These are phyloP conservation scores for Termitomyces sp. DNA, from an alignment of 768 basidiomycete species.

Conservation along the genomic window DNA sequence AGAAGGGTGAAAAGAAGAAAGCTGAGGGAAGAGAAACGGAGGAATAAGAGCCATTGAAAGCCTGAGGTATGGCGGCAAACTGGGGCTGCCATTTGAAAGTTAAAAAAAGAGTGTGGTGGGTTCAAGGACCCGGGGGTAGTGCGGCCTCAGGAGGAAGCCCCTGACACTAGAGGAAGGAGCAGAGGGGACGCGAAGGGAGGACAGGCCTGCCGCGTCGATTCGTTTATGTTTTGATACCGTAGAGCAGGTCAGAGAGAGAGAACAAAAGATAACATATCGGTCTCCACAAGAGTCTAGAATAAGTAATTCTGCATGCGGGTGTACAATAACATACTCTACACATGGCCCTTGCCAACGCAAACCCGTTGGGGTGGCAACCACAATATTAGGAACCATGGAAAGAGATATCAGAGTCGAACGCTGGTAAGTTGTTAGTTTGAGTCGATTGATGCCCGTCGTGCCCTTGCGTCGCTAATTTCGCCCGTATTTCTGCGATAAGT, in stretches of 20 bases:
- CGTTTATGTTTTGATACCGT: not conserved
- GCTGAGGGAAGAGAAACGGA: conserved; percentile 1
- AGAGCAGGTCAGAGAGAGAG: not conserved
- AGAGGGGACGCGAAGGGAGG: not conserved
- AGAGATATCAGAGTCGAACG: not conserved
- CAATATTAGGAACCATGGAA: not conserved
- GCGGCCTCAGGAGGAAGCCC: not conserved
- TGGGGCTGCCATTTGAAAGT: conserved; percentile 10
- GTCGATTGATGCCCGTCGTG: not conserved
- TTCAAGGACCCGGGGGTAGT: not conserved
- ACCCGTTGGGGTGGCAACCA: conserved; percentile 16
- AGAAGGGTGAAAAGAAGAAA: conserved; percentile 1
- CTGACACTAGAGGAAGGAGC: not conserved
- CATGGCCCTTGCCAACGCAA: conserved; percentile 4
- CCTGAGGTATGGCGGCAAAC: conserved; percentile 3
- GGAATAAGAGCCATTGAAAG: conserved; percentile 9
- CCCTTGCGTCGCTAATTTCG: not conserved
- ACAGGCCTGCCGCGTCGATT: conserved; percentile 1
- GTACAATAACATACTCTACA: conserved; percentile 3
- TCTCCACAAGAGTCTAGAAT: not conserved
- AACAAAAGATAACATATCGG: not conserved
- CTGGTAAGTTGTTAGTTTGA: not conserved
- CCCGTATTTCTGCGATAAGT: not conserved
- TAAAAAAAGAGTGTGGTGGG: conserved; percentile 16
- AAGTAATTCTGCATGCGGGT: not conserved